phyloP scores from a whole-genome alignment of 1,139 yeast species.

The Hansenula lynferdii region DNA sequence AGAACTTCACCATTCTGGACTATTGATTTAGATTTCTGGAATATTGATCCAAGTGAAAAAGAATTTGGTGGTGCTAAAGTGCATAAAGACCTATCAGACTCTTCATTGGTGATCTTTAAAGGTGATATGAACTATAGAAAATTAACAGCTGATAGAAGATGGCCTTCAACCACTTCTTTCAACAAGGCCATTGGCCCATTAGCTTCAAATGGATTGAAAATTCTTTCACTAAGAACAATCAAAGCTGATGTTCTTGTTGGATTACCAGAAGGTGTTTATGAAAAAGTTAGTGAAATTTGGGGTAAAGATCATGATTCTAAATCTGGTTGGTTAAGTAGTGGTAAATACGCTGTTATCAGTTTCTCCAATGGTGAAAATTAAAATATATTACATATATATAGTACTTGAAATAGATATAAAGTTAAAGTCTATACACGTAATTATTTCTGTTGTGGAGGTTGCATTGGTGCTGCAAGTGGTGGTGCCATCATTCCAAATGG shows the following conservation, averaged over 20 bases:
- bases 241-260: slow-evolving; percentile 98
- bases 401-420: too few species aligned
- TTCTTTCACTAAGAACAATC: slow-evolving; percentile 82
- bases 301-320: slow-evolving; percentile 37
- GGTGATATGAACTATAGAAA: slow-evolving; percentile 97
- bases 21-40: slow-evolving; percentile 66
- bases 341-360: slow-evolving; percentile 89
- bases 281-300: slow-evolving; percentile 60
- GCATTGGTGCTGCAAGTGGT: slow-evolving; percentile 1
- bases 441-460: neutral
- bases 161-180: slow-evolving; percentile 84
- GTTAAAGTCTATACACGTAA: slow-evolving; percentile 2
- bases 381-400: neutral
- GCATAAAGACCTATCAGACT: slow-evolving; percentile 43
- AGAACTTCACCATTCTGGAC: slow-evolving; percentile 86
- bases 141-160: slow-evolving; percentile 81
- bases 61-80: slow-evolving; percentile 53
- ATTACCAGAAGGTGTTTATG: slow-evolving; percentile 65
- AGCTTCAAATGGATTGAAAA: slow-evolving; percentile 51
- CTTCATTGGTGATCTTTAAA: slow-evolving; percentile 69
- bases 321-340: slow-evolving; percentile 81
- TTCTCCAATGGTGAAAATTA: slow-evolving; percentile 30
- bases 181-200: slow-evolving; percentile 63
- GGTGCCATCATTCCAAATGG: slow-evolving; percentile 8
- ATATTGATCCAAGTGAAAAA: slow-evolving; percentile 45